A percentile compares a stretch with the other conserved stretches of the same genome.
These are phyloP conservation scores for Zygnema cylindricum DNA, from an alignment of 139 green algal species.

Conservation along the genomic window DNA sequence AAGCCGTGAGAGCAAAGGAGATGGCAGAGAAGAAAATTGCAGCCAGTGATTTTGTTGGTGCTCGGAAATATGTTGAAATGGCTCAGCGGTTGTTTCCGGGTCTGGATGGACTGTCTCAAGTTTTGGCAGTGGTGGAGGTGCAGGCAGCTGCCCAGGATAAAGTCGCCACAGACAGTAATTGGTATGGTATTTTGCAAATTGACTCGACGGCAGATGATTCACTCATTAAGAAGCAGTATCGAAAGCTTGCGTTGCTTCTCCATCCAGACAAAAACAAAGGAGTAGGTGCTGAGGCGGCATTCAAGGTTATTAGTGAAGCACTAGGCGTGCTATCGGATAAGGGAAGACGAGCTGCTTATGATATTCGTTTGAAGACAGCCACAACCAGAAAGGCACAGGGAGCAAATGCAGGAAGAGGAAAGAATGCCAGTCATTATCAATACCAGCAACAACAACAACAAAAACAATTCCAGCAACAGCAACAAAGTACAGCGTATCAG, in stretches of 20 bases:
- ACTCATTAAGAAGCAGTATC: slow-evolving; percentile 58
- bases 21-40: slow-evolving; percentile 47
- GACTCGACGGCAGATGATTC: slow-evolving; percentile 27
- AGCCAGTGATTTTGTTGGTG: slow-evolving; percentile 12
- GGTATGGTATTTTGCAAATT: slow-evolving; percentile 56
- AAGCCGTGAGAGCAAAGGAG: slow-evolving; percentile 39
- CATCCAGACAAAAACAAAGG: slow-evolving; percentile 60
- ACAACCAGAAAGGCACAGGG: not conserved
- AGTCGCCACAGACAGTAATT: slow-evolving; percentile 34
- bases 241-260: slow-evolving; percentile 47
- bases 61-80: slow-evolving; percentile 8
- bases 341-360: slow-evolving; percentile 20
- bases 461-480: not conserved
- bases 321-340: slow-evolving; percentile 43
- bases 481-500: not conserved
- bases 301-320: slow-evolving; percentile 44
- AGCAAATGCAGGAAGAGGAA: not conserved
- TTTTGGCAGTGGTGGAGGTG: slow-evolving; percentile 34
- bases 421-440: not conserved
- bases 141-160: slow-evolving; percentile 13
- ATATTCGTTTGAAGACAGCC: slow-evolving; percentile 11
- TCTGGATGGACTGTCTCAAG: slow-evolving; percentile 39
- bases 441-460: not conserved
- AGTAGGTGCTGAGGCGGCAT: slow-evolving; percentile 43
- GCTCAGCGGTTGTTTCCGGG: slow-evolving; percentile 23